phyloP scores from a whole-genome alignment of 2,329 filamentous ascomycete species.

The Trichoderma simmonsii region DNA sequence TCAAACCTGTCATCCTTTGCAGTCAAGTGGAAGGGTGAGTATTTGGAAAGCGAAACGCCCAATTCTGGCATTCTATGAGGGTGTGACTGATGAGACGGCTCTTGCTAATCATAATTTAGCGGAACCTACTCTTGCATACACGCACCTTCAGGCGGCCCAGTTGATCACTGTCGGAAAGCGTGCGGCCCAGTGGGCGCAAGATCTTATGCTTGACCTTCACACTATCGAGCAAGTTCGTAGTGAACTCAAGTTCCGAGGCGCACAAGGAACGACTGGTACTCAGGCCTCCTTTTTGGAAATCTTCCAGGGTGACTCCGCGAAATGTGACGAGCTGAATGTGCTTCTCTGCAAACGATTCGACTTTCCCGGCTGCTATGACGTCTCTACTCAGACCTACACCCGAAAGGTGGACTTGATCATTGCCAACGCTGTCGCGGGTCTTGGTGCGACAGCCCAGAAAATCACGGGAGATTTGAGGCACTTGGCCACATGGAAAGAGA shows the following conservation, averaged over 20 bases:
- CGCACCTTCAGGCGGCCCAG: slow-evolving; percentile 56
- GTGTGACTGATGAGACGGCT: not conserved
- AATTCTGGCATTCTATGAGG: not conserved
- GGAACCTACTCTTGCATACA: slow-evolving; percentile 71
- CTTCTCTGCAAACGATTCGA: slow-evolving; percentile 54
- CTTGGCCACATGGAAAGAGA: slow-evolving; percentile 72
- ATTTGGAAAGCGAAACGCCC: no score
- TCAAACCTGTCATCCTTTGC: slow-evolving; percentile 71
- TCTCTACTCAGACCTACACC: slow-evolving; percentile 68
- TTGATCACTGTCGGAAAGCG: not conserved
- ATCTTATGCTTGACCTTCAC: slow-evolving; percentile 63
- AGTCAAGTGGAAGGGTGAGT: slow-evolving; percentile 58
- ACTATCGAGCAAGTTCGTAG: slow-evolving; percentile 67
- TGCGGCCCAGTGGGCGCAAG: slow-evolving; percentile 66
- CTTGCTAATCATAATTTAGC: slow-evolving; percentile 25
- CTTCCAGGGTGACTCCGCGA: slow-evolving; percentile 47
- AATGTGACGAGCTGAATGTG: slow-evolving; percentile 53
- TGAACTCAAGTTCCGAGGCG: slow-evolving; percentile 72
- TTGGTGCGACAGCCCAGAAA: slow-evolving; percentile 70
- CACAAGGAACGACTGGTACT: slow-evolving; percentile 64
- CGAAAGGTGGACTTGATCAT: slow-evolving; percentile 79
- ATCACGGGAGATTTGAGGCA: slow-evolving; percentile 72
- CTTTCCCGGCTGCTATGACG: slow-evolving; percentile 46
- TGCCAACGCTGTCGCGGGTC: slow-evolving; percentile 70
- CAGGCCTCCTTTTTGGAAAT: slow-evolving; percentile 66